A percentile compares a stretch with the other conserved stretches of the same genome.
phyloP scores from a whole-genome alignment of 1,284 basidiomycete species.

The Ganoderma multipileum region DNA sequence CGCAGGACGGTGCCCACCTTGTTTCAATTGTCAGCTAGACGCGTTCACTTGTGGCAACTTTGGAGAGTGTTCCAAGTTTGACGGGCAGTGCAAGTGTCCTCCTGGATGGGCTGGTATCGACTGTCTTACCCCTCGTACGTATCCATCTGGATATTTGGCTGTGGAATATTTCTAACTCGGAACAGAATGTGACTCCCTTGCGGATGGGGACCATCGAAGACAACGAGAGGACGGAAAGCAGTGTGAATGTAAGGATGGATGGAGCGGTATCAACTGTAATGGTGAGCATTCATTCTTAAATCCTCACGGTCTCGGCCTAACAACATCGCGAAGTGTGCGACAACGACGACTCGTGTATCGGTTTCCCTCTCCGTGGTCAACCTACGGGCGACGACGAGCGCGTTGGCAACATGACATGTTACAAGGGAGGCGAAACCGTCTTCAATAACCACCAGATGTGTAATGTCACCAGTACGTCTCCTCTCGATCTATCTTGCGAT shows the following conservation, averaged over 20 bases:
- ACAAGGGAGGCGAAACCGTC: constrained; percentile 90
- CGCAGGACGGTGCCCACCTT: constrained; percentile 67
- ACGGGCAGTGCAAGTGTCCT: constrained; percentile 92
- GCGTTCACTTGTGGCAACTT: constrained; percentile 87
- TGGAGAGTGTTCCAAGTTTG: constrained; percentile 85
- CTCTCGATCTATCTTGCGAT: too few relatives aligned
- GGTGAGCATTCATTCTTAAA: constrained; percentile 55
- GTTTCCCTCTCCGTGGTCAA: constrained; percentile 70
- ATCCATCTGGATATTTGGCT: background rate
- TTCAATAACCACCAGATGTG: constrained; percentile 97
- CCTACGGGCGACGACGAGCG: constrained; percentile 51
- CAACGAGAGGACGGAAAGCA: constrained; percentile 78
- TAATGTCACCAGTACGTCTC: constrained; percentile 88
- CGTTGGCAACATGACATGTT: constrained; percentile 87
- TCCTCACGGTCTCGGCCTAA: background rate
- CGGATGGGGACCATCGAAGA: constrained; percentile 86
- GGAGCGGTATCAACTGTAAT: constrained; percentile 97
- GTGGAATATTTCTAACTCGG: constrained; percentile 2
- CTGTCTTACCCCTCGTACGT: constrained; percentile 82
- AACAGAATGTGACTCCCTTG: constrained; percentile 88
- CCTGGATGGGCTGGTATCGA: constrained; percentile 92
- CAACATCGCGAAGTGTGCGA: constrained; percentile 76
- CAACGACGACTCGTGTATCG: constrained; percentile 78
- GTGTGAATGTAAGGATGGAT: constrained; percentile 93
- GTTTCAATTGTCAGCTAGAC: constrained; percentile 88